Percentiles rank a stretch among this genome's conserved stretches.
Conservation (phyloP, 257 asterid genomes). For the Thymus quinquecostatus region DNA sequence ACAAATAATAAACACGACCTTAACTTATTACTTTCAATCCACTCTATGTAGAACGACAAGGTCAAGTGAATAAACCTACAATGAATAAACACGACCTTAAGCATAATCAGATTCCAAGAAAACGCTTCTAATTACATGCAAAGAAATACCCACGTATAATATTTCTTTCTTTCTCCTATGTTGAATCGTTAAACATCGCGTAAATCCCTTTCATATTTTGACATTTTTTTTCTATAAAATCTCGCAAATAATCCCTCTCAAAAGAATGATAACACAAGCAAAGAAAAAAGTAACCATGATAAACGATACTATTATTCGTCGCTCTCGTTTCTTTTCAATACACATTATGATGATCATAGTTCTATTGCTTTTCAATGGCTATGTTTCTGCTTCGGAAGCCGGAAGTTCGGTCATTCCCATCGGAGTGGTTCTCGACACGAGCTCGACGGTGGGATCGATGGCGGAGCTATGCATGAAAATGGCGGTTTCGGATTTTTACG, state of each 20-base stretch:
- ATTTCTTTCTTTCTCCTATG: neutral
- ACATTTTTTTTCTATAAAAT: neutral
- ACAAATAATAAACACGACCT: neutral
- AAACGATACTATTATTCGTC: neutral
- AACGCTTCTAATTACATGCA: neutral
- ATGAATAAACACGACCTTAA: neutral
- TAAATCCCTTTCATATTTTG: neutral
- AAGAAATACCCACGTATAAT: neutral
- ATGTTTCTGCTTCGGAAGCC: neutral
- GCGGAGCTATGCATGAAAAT: slow-evolving; percentile 53
- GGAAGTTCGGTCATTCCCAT: slow-evolving; percentile 30
- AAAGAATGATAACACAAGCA: neutral
- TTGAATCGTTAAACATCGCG: slow-evolving; percentile 18
- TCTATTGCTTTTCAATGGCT: neutral
- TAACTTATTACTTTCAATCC: neutral
- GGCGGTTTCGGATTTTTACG: slow-evolving; percentile 54
- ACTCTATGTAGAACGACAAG: too few species aligned
- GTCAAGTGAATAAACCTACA: neutral
- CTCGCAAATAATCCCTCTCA: neutral
- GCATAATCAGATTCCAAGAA: slow-evolving; percentile 8
- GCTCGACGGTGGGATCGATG: slow-evolving; percentile 56
- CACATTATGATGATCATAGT: neutral
- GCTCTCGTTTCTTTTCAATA: neutral
- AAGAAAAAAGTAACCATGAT: slow-evolving; percentile 18
- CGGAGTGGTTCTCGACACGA: slow-evolving; percentile 50